Percentiles rank a stretch among this genome's conserved stretches.
Conservation (phyloP, 495 filamentous ascomycete species). For the Penicillium alfredii region DNA sequence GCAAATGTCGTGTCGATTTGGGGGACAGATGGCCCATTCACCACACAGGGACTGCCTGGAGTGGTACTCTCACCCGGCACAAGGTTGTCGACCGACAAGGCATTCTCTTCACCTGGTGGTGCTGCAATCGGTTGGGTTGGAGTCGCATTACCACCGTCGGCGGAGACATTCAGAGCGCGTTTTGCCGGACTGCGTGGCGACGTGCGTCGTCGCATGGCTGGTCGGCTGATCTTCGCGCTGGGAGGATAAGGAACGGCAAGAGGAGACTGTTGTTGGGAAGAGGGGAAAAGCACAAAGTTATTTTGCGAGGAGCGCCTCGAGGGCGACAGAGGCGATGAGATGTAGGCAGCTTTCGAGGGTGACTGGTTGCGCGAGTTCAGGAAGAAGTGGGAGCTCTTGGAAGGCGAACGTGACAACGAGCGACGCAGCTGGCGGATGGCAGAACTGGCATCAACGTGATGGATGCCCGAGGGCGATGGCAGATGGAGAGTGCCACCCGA, state of each 20-base stretch:
- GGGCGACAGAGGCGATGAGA: conserved; percentile 49
- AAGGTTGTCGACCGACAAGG: conserved; percentile 19
- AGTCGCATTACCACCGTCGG: conserved; percentile 63
- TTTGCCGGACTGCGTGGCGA: conserved; percentile 72
- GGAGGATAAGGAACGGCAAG: conserved; percentile 49
- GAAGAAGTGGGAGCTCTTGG: conserved; percentile 66
- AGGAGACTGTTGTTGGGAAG: conserved; percentile 44
- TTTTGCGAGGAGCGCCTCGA: conserved; percentile 39
- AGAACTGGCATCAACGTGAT: conserved; percentile 70
- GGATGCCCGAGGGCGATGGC: conserved; percentile 73
- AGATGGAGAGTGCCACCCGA: conserved; percentile 76
- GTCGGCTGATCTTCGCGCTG: conserved; percentile 44
- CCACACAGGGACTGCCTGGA: conserved; percentile 37
- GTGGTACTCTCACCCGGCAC: conserved; percentile 18
- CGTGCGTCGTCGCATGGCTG: conserved; percentile 49
- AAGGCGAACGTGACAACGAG: conserved; percentile 81
- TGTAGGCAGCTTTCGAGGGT: conserved; percentile 42
- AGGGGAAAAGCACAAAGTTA: conserved; percentile 45
- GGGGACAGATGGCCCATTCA: conserved; percentile 32
- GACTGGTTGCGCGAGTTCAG: conserved; percentile 51
- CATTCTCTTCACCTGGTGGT: conserved; percentile 53
- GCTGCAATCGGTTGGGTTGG: conserved; percentile 34
- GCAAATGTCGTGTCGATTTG: conserved; percentile 36
- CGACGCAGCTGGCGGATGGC: conserved; percentile 72
- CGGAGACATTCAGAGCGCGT: conserved; percentile 62